phyloP scores from a whole-genome alignment of 1,284 basidiomycete species.

The Anthracocystis setariae region DNA sequence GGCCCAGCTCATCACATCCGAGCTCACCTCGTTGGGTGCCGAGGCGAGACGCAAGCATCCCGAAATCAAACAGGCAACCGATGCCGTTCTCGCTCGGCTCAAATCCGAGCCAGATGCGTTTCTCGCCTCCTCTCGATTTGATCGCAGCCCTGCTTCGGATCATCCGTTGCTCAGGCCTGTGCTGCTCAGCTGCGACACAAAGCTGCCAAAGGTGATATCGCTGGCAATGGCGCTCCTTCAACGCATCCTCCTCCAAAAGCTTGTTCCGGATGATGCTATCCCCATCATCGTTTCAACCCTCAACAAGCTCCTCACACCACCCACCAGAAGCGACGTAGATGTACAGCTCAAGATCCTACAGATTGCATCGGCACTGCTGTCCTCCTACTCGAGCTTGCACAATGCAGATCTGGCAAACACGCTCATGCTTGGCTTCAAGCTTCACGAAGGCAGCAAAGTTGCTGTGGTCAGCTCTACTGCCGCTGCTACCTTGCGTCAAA shows the following conservation, averaged over 20 bases:
- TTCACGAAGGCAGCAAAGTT: conserved; percentile 88
- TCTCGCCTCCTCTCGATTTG: conserved; percentile 23
- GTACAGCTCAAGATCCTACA: conserved; percentile 66
- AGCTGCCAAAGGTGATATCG: conserved; percentile 90
- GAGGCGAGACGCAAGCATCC: conserved; percentile 65
- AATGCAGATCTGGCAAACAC: conserved; percentile 69
- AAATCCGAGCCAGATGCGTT: conserved; percentile 48
- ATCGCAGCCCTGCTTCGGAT: conserved; percentile 28
- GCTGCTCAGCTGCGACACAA: conserved; percentile 91
- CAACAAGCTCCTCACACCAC: conserved; percentile 53
- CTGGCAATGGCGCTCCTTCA: conserved; percentile 91
- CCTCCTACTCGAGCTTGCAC: conserved; percentile 57
- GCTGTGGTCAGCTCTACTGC: conserved; percentile 96
- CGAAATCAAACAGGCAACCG: conserved; percentile 61
- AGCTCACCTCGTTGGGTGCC: conserved; percentile 61
- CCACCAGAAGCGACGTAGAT: conserved; percentile 59
- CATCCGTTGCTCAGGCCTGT: conserved; percentile 86
- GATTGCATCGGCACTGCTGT: conserved; percentile 59
- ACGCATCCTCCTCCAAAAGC: conserved; percentile 85
- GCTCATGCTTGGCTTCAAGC: conserved; percentile 87
- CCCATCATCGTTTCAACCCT: conserved; percentile 46
- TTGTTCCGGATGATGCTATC: conserved; percentile 69
- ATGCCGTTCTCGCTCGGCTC: conserved; percentile 48
- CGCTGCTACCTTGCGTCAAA: conserved; percentile 91
- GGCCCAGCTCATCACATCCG: conserved; percentile 61